Conservation (phyloP, 306 rosid species). For the Cucurbita ficifolia region DNA sequence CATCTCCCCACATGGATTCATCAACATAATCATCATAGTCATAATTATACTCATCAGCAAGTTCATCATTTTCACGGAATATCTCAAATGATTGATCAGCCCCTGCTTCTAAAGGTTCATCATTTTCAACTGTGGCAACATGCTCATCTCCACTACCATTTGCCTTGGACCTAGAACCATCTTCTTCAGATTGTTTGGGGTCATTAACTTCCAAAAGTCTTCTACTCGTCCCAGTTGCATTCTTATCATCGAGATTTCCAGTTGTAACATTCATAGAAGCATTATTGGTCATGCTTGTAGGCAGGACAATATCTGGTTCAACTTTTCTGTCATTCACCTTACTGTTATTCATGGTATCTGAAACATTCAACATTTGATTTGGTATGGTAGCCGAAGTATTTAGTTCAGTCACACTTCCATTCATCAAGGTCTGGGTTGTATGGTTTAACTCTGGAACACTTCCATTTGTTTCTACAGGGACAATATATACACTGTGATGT, state of each 20-base stretch:
- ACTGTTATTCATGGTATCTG: slow-evolving; percentile 13
- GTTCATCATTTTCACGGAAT: slow-evolving; percentile 66
- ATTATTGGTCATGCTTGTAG: slow-evolving; percentile 27
- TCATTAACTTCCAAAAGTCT: slow-evolving; percentile 61
- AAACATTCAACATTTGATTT: slow-evolving; percentile 1
- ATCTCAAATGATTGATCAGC: slow-evolving; percentile 84
- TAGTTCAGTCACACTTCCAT: slow-evolving; percentile 16
- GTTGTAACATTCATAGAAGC: slow-evolving; percentile 29
- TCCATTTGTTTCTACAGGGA: slow-evolving; percentile 40
- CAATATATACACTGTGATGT: slow-evolving; percentile 9
- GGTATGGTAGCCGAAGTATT: slow-evolving; percentile 14
- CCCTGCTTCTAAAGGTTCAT: slow-evolving; percentile 61
- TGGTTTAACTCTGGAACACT: slow-evolving; percentile 19
- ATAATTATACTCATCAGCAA: slow-evolving; percentile 75
- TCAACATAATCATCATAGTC: slow-evolving; percentile 89
- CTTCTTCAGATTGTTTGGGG: slow-evolving; percentile 36
- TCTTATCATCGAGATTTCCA: slow-evolving; percentile 23
- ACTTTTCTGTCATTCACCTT: slow-evolving; percentile 19
- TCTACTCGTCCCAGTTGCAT: slow-evolving; percentile 45
- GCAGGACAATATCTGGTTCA: slow-evolving; percentile 39
- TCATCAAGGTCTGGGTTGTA: slow-evolving; percentile 20
- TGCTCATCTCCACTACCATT: slow-evolving; percentile 26
- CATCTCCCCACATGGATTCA: slow-evolving; percentile 93
- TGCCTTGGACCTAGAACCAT: slow-evolving; percentile 35
- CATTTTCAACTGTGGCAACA: slow-evolving; percentile 67